Base-by-base conservation (phyloP, 2,329 filamentous ascomycete genomes). In the Teratosphaeria pseudoeucalypti region DNA sequence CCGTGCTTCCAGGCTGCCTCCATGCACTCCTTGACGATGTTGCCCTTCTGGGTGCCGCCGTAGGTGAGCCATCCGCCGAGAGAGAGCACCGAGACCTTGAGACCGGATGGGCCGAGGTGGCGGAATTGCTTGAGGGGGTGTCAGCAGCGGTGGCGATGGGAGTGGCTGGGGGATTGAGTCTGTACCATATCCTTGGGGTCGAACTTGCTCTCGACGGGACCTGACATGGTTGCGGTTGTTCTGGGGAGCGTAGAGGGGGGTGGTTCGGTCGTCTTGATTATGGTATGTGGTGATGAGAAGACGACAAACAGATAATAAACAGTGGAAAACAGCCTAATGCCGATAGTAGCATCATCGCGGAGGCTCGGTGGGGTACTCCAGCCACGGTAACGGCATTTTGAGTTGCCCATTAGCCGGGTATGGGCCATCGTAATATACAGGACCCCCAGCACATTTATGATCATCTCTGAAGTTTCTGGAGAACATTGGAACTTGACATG, bases 1-100 rank as follows among this genome's bases (percentile, higher is more conserved):
- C 78, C 78, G 60, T 79, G 67, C 64, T 77, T 66, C 75, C 76
- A 81, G 0, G 78, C 78, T 19, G 77, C 72, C 60, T 80, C 71
- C 70, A 81, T 74, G 66, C 76, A 78, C 56, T 81, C 77, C 70
- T 79, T 80, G 58, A 80, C 78, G 54, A 79, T 75, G 65, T 70
- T 74, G 57, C 76, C 76, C 67, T 78, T 78, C 63, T 80, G 77
- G 3, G 77, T 80, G 43, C 77, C 77, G 56, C 78, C 78, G 57
- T 78, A 78, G 7, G 77, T 79, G 60, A 73, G 66, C 72, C 73
- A 75, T 29, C 73, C 77, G 19, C 78, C 78, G 5, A 80, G 72
- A n/a, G 76, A 78, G 61, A 80, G 70, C 60, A 79, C 73, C n/a
- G 76, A 78, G 29, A 80, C 78, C 70, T 80, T 80, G 37, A 80